Evolutionary conservation across 108 stramenopile genomes (phyloP).

Genomic region (Cyclotella choctawhatcheeana): DNA sequence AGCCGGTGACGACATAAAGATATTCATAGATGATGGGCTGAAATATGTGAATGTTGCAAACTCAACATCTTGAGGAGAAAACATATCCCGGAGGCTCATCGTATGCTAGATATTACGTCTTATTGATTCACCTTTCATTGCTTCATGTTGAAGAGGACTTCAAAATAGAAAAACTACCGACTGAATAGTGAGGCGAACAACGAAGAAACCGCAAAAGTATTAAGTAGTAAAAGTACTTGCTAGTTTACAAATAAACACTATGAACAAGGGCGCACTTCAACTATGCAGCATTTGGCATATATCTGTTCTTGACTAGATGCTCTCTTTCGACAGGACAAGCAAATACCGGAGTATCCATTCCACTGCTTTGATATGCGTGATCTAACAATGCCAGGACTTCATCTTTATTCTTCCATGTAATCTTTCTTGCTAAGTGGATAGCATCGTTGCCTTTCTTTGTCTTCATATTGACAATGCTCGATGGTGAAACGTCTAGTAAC

Average conservation of each 20-base stretch:
- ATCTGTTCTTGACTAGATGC: neutral
- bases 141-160: too few relatives aligned
- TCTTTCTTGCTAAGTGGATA: constrained; percentile 29
- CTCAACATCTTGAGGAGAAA: neutral
- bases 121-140: too few relatives aligned
- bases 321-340: neutral
- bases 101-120: too few relatives aligned
- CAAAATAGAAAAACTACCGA: too few relatives aligned
- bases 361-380: neutral
- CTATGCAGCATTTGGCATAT: neutral
- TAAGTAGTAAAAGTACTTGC: too few relatives aligned
- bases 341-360: neutral
- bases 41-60: neutral
- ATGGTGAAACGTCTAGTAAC: constrained; percentile 15
- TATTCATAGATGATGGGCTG: neutral
- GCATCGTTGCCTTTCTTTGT: constrained; percentile 38
- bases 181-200: too few relatives aligned
- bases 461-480: constrained; percentile 13
- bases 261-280: too few relatives aligned
- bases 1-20: neutral
- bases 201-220: too few relatives aligned
- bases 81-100: too few relatives aligned
- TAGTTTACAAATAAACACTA: too few relatives aligned
- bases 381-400: constrained; percentile 20
- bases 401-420: constrained; percentile 39